phyloP scores from a whole-genome alignment of 805 yeast species.

The Metschnikowia kofuensis region DNA sequence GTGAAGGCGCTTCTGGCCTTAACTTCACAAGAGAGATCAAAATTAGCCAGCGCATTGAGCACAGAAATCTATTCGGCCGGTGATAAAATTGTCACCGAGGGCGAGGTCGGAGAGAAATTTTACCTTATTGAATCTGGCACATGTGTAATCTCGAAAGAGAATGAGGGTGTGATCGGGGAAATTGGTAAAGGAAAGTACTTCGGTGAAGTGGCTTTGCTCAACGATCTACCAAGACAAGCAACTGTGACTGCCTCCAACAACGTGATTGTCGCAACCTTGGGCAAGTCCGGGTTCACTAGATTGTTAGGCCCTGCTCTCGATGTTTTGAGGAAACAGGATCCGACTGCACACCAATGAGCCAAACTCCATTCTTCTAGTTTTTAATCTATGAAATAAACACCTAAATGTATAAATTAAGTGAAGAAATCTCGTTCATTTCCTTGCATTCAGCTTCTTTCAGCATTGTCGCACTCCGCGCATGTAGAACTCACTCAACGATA shows the following conservation, averaged over 20 bases:
- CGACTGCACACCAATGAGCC: constrained; percentile 41
- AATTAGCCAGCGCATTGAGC: constrained; percentile 91
- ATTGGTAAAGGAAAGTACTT: constrained; percentile 86
- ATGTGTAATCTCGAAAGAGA: constrained; percentile 68
- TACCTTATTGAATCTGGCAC: constrained; percentile 64
- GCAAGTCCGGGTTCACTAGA: constrained; percentile 90
- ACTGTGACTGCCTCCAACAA: constrained; percentile 74
- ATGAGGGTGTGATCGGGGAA: constrained; percentile 56
- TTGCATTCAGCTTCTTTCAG: background rate
- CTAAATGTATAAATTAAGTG: background rate
- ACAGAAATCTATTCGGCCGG: constrained; percentile 72
- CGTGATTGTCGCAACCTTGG: constrained; percentile 87
- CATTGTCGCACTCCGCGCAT: background rate
- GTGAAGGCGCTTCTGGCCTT: constrained; percentile 78
- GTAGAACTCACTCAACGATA: background rate
- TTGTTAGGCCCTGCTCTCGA: constrained; percentile 93
- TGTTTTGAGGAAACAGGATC: constrained; percentile 81
- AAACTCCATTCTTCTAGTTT: background rate
- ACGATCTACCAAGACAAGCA: constrained; percentile 92
- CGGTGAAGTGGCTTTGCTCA: constrained; percentile 92
- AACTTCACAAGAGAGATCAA: constrained; percentile 77
- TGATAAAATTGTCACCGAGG: constrained; percentile 75
- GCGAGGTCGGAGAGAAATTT: constrained; percentile 57
- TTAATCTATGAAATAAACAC: background rate
- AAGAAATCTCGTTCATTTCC: no score